phyloP scores from a whole-genome alignment of 805 yeast genomes.

The Starmerella tilneyi region DNA sequence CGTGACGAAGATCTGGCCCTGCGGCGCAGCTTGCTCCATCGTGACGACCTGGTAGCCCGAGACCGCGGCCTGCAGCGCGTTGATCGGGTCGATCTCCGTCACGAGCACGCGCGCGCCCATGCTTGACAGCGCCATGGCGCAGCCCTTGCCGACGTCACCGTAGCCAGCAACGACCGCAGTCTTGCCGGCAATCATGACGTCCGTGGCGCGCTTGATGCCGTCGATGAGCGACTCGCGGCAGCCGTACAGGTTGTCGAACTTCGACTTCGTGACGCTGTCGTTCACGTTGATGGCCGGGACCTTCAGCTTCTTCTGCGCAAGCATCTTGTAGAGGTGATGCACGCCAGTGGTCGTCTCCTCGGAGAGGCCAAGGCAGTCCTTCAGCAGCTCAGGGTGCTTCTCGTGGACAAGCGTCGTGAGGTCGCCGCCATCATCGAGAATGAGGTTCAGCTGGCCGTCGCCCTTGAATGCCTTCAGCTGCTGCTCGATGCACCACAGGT shows the following conservation, averaged over 20 bases:
- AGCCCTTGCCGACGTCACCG: slow-evolving; percentile 99
- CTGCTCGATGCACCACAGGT: slow-evolving; percentile 98
- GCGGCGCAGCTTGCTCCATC: slow-evolving; percentile 82
- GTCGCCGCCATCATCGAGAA: slow-evolving; percentile 99
- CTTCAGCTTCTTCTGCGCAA: slow-evolving; percentile 77
- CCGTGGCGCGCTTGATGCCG: slow-evolving; percentile 99
- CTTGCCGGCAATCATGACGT: slow-evolving; percentile 98
- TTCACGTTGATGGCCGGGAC: slow-evolving; percentile 99
- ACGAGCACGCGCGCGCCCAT: slow-evolving; percentile 99
- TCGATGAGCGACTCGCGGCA: slow-evolving; percentile 98
- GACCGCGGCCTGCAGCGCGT: slow-evolving; percentile 98
- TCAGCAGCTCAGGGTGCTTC: slow-evolving; percentile 95
- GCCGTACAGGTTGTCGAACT: slow-evolving; percentile 98
- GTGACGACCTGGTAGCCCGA: slow-evolving; percentile 96
- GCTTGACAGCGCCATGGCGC: slow-evolving; percentile 96
- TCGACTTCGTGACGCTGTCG: slow-evolving; percentile 98
- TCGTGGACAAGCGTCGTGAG: slow-evolving; percentile 93
- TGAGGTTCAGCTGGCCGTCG: slow-evolving; percentile 86
- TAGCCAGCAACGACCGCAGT: slow-evolving; percentile 98
- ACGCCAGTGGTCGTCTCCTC: slow-evolving; percentile 99
- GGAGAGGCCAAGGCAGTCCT: slow-evolving; percentile 88
- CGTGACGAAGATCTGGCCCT: slow-evolving; percentile 96
- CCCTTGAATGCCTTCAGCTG: slow-evolving; percentile 97
- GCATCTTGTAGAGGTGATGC: slow-evolving; percentile 95
- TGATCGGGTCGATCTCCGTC: slow-evolving; percentile 96